Evolutionary conservation across 768 basidiomycete species (phyloP), one percentile per base, ranked within the genome.

Genomic region (Hericium coralloides): DNA sequence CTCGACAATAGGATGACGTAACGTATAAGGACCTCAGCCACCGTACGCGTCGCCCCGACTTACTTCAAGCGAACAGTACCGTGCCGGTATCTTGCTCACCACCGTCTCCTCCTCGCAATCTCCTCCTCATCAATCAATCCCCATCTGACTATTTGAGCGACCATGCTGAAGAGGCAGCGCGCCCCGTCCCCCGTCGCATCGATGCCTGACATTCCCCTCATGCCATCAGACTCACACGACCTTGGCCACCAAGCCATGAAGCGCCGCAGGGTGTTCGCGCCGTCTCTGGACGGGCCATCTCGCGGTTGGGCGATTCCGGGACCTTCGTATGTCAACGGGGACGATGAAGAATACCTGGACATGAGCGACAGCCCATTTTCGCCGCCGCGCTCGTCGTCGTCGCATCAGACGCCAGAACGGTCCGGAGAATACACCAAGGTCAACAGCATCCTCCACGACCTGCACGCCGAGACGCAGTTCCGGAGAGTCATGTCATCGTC

Each of bases 391-490:
- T 20, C 43, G 9, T 20, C 43, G 43, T n/a, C 43, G 17, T 45
- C 43, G 43, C 43, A 45, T 3, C 1, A n/a, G 12, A 25, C 49
- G 15, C 12, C 49, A 22, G 20, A 49, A 31, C 18, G 41, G 31
- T 58, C 67, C 12, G 68, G 67, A 50, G 70, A 63, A 70, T 92
- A 91, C 72, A 78, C 78, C 65, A 71, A 74, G 36, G 73, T 79
- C 56, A 92, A 92, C 69, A 77, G 62, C 49, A 70, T 87, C 60
- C 79, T 92, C 38, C 82, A 85, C 56, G 82, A 89, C 63, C 67
- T 90, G 53, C 89, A 91, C 63, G 75, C 81, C 39, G 74, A 84
- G 22, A 77, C 86, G 61, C 81, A 85, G 55, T 84, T 87, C 64
- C 77, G 87, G 52, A 71, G 81, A 37, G 57, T 82, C 23, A 82